Evolutionary conservation across 2,329 filamentous ascomycete species (phyloP), one percentile per base, ranked within the genome.

Genomic region (Lasiodiplodia theobromae): DNA sequence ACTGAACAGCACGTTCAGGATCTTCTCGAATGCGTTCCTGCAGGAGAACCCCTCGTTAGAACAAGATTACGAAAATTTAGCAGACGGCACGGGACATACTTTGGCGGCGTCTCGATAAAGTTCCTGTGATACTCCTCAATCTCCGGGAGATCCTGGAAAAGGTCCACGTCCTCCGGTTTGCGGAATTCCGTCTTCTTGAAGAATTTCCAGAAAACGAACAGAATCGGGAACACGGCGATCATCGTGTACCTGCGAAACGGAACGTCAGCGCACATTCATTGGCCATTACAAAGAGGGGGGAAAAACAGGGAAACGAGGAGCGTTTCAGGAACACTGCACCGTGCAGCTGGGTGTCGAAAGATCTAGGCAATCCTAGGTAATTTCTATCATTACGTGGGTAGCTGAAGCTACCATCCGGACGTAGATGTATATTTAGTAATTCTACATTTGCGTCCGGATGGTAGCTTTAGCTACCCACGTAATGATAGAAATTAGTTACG

Each of bases 201-300:
- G 7, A 92, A 37, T 78, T 95, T 96, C 89, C 91, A 95, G 6
- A 86, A 87, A 3, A 90, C 52, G 76, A 87, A 94, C 2, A 95
- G 80, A 0, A 89, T 71, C 0, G 91, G 91, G 74, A 92, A 93
- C 2, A 93, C 80, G 5, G 86, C 86, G 63, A 94, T 86, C 85
- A 92, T 93, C 60, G 89, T 88, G 77, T 94, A 94, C 3, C 80
- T 82, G 53, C 25, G 18, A n/a, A 16, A 16, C 23, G 4, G 12
- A 12, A 53, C 8, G 16, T 69, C 18, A 52, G 69, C 23, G 38
- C 58, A 21, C 3, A 7, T 18, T 5, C 21, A 7, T 34, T n/a
- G 6, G 8, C 14, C 28, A n/a, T 11, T 4, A 11, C 11, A 40
- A 21, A 38, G 23, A 28, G 40, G 18, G 16, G 2, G 28, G 14